A percentile compares a stretch with the other conserved stretches of the same genome.
Conservation (phyloP, 208 protist genomes). For the Acanthamoeba polyphaga region DNA sequence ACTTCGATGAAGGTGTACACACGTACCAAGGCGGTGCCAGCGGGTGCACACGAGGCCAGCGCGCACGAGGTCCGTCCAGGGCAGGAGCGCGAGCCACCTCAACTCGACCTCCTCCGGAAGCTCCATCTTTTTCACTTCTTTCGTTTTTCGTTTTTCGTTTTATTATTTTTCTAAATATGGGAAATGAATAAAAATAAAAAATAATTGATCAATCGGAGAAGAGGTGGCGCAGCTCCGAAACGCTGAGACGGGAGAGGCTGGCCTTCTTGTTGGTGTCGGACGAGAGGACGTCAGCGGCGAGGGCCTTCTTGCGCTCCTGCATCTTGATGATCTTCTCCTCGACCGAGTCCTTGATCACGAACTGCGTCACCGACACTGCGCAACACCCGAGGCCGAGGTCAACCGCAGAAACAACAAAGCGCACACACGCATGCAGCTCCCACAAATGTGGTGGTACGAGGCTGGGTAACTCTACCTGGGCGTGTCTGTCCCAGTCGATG, state of each 20-base stretch:
- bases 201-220: background rate
- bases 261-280: background rate
- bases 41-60: background rate
- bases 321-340: constrained; percentile 56
- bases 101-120: background rate
- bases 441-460: too few species aligned
- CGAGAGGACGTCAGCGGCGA: background rate
- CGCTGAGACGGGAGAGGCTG: constrained; percentile 1
- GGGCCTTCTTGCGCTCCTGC: constrained; percentile 17
- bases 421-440: too few species aligned
- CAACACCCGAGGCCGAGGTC: too few species aligned
- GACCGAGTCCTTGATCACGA: constrained; percentile 27
- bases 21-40: background rate
- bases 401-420: too few species aligned
- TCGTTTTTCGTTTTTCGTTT: too few species aligned
- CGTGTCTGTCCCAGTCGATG: constrained; percentile 89
- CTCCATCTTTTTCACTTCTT: background rate
- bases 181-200: too few species aligned
- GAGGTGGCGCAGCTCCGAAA: constrained; percentile 25
- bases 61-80: background rate
- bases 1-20: too few species aligned
- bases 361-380: constrained; percentile 28
- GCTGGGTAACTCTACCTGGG: too few species aligned
- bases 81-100: background rate
- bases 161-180: too few species aligned